Conservation (phyloP, 2,329 filamentous ascomycete species). For the Aureobasidium leucospermi region DNA sequence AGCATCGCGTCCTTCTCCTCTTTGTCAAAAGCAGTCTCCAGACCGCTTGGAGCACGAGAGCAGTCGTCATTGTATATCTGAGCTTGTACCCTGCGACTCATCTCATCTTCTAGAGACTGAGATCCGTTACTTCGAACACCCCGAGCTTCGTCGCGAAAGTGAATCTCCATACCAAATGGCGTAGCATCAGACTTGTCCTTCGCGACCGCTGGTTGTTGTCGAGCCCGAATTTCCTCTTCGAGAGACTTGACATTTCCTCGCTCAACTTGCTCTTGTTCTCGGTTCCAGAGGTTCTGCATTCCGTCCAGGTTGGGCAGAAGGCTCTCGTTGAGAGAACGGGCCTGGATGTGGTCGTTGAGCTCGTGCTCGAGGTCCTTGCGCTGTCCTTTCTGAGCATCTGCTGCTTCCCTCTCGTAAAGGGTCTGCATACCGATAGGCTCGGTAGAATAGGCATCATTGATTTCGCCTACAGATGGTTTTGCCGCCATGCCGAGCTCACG, state of each 20-base stretch:
- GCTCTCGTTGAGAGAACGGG: not conserved
- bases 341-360: not conserved
- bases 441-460: constrained; percentile 11
- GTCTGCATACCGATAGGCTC: constrained; percentile 16
- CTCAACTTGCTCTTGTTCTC: constrained; percentile 2
- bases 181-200: not conserved
- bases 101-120: constrained; percentile 9
- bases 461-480: not conserved
- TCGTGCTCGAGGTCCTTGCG: constrained; percentile 11
- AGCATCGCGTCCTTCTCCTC: constrained; percentile 13
- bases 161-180: constrained; percentile 14
- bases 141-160: constrained; percentile 8
- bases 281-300: constrained; percentile 12
- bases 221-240: constrained; percentile 9
- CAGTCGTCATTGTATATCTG: constrained; percentile 14
- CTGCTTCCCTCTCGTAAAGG: constrained; percentile 11
- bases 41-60: constrained; percentile 15
- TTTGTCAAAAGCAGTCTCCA: constrained; percentile 18
- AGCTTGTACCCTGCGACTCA: not conserved
- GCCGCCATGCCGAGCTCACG: constrained; percentile 8
- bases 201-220: not conserved
- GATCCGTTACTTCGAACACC: not conserved
- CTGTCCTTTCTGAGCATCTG: not conserved
- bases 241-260: constrained; percentile 1
- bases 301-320: constrained; percentile 1